Evolutionary conservation across 164 flowering plant genomes (phyloP).

Genomic region (Nymphaea colorata): DNA sequence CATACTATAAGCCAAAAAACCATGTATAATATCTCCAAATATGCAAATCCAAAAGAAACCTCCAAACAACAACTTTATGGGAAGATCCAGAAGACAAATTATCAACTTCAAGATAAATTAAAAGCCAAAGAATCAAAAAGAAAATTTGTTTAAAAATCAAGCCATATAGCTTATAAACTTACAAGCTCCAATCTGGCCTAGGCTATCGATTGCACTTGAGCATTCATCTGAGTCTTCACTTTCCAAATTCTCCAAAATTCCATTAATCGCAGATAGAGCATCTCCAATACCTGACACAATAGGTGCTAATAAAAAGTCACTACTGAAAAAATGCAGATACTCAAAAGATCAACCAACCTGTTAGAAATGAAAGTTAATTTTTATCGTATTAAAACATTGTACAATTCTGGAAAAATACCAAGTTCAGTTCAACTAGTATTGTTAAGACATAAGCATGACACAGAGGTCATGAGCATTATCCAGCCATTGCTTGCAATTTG

Average conservation of each 20-base stretch:
- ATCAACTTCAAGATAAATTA: not conserved
- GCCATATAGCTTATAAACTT: conserved; percentile 22
- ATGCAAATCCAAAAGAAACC: no score
- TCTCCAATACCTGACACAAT: conserved; percentile 29
- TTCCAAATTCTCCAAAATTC: conserved; percentile 35
- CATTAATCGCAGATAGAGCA: conserved; percentile 44
- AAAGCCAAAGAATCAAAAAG: not conserved
- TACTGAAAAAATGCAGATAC: no score
- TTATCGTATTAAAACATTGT: no score
- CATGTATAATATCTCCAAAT: no score
- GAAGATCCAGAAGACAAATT: not conserved
- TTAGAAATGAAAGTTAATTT: no score
- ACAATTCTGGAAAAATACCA: no score
- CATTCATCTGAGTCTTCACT: conserved; percentile 56
- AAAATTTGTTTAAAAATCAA: not conserved
- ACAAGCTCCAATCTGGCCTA: conserved; percentile 87
- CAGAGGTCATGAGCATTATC: no score
- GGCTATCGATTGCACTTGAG: conserved; percentile 77
- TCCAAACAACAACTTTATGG: not conserved
- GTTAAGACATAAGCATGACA: no score
- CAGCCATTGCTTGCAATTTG: no score
- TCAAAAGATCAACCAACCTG: no score
- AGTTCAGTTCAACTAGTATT: no score
- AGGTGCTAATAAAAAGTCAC: conserved; percentile 1
- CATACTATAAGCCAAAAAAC: no score